Evolutionary conservation across 257 asterid species (phyloP).

Genomic region (Craterostigma plantagineum): DNA sequence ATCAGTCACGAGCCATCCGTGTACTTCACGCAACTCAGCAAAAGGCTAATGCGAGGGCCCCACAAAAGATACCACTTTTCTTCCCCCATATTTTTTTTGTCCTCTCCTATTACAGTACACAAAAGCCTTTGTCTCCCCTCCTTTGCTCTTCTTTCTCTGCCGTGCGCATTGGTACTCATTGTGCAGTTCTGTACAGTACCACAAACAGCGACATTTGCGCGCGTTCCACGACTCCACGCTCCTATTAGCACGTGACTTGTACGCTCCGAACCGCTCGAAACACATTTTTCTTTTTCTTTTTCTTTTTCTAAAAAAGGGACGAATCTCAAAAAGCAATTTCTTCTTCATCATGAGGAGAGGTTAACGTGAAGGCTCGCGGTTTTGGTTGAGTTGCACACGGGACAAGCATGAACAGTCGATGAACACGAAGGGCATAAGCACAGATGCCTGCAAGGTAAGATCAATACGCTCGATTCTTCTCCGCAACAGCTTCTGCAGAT

Average conservation of each 20-base stretch:
- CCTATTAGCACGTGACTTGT: neutral
- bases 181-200: constrained; percentile 1
- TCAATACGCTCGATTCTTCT: constrained; percentile 54
- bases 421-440: constrained; percentile 55
- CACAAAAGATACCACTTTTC: too few species aligned
- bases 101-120: too few species aligned
- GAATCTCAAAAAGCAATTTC: neutral
- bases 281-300: too few species aligned
- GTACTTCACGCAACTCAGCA: too few species aligned
- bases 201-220: constrained; percentile 37
- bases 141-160: constrained; percentile 8
- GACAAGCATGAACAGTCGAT: constrained; percentile 40
- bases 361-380: constrained; percentile 56
- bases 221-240: constrained; percentile 28
- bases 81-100: too few species aligned
- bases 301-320: neutral
- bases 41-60: too few species aligned
- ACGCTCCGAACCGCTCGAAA: neutral
- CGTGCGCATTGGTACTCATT: constrained; percentile 12
- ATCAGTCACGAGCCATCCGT: too few species aligned
- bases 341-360: constrained; percentile 15
- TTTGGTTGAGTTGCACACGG: constrained; percentile 41
- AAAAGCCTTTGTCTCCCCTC: too few species aligned
- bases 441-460: constrained; percentile 79
- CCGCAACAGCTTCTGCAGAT: constrained; percentile 56